Base-by-base conservation (phyloP, 164 flowering plant genomes). In the Hamamelis virginiana region DNA sequence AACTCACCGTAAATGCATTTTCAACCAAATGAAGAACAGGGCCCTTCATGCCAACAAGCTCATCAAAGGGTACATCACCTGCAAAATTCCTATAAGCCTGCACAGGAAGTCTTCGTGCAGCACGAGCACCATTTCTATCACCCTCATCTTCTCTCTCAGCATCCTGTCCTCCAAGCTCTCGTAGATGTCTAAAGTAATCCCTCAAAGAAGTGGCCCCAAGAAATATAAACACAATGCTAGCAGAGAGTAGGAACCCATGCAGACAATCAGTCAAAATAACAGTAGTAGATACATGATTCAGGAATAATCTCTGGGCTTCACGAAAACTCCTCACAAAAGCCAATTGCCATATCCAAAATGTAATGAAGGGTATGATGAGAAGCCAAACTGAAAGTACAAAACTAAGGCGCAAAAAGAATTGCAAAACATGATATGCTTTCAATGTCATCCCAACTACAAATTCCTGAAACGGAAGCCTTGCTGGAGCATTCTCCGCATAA, bases 1-100 rank as follows among this genome's bases (percentile, higher is more conserved):
- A 10, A 83, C 97, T 86, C 71, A 96, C 99, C 28, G 98, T 93
- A 67, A 93, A 87, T 70, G 99, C 98, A 87, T 96, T 96, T 75
- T 96, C 98, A 75, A 96, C 94, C 77, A 96, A 80, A 81, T 93
- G 98, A 68, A 93, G 90, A 44, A 93, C 95, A 62, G 99, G 98
- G 15, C 99, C 98, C 81, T 93, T 98, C 99, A 96, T 96, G 72
- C 99, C 99, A 81, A 96, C 98, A 72, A 96, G 93, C 75, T 93
- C 99, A 75, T 91, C 98, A 79, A 96, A 96, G 12, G 98, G 98
- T 10, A 96, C 98, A 88, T 89, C 98, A 68, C 76, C 94, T 56
- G 80, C 88, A 61, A 80, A 48, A 73, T 86, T 85, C 72, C 96
- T 82, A 78, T 89, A 87, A 12, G 80, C 88, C 73, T 84, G 93